Evolutionary conservation across 495 filamentous ascomycete genomes (phyloP).

Genomic region (Mycothermus thermophilus): DNA sequence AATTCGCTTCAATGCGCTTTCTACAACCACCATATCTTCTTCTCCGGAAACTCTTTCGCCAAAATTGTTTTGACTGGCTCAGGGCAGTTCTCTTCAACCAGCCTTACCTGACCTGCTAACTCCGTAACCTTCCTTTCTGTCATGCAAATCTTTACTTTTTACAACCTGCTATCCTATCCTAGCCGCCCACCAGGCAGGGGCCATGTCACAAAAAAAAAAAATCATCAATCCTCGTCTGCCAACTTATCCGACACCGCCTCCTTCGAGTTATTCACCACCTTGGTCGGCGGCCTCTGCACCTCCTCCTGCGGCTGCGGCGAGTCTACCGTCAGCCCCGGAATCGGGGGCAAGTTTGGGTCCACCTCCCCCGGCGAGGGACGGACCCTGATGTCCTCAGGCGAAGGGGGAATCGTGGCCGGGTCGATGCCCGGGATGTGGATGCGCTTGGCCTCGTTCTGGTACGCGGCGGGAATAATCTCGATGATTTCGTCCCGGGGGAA

Average conservation of each 20-base stretch:
- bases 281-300: slow-evolving; percentile 26
- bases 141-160: too few species aligned
- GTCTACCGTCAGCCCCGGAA: slow-evolving; percentile 13
- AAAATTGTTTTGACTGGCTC: too few species aligned
- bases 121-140: too few species aligned
- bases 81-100: too few species aligned
- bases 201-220: too few species aligned
- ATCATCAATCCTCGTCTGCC: slow-evolving; percentile 31
- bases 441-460: slow-evolving; percentile 86
- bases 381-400: slow-evolving; percentile 77
- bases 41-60: too few species aligned
- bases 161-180: too few species aligned
- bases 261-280: slow-evolving; percentile 31
- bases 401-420: slow-evolving; percentile 41
- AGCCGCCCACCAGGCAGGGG: too few species aligned
- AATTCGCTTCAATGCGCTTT: too few species aligned
- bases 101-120: too few species aligned
- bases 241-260: slow-evolving; percentile 35
- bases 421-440: slow-evolving; percentile 47
- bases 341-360: slow-evolving; percentile 16
- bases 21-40: too few species aligned
- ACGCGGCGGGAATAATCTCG: slow-evolving; percentile 94
- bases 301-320: slow-evolving; percentile 19
- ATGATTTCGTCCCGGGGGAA: slow-evolving; percentile 97
- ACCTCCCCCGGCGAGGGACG: slow-evolving; percentile 35